Percentiles rank a stretch among this genome's conserved stretches.
Evolutionary conservation across 495 filamentous ascomycete species (phyloP).

Genomic region (Xylaria bambusicola): DNA sequence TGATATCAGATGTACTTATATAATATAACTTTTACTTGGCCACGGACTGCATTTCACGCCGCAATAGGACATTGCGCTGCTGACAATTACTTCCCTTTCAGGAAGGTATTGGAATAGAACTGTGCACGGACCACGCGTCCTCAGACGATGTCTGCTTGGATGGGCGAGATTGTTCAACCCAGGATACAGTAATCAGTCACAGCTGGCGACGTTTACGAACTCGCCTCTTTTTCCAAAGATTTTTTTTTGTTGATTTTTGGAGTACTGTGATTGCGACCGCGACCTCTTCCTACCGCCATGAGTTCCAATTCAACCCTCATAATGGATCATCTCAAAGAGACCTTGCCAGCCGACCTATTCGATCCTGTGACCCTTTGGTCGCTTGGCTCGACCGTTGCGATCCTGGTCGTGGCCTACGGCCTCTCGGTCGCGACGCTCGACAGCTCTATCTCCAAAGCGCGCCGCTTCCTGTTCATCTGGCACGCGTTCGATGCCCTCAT

Average conservation of each 20-base stretch:
- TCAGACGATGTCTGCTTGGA: not conserved
- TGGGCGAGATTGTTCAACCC: too few species aligned
- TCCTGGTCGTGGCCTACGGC: constrained; percentile 48
- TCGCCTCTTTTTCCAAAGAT: too few species aligned
- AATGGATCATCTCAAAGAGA: constrained; percentile 25
- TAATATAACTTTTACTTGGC: too few species aligned
- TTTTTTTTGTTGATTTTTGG: too few species aligned
- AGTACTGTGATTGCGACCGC: too few species aligned
- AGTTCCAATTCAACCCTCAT: not conserved
- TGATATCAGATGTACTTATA: too few species aligned
- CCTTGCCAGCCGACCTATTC: constrained; percentile 48
- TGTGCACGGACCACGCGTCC: not conserved
- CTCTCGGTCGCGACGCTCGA: constrained; percentile 48
- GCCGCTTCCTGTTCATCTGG: constrained; percentile 87
- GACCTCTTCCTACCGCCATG: not conserved
- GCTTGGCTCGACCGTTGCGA: constrained; percentile 50
- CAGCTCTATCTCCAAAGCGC: constrained; percentile 31
- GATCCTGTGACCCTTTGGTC: constrained; percentile 57
- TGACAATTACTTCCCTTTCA: not conserved
- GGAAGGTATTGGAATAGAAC: not conserved
- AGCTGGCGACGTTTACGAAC: too few species aligned
- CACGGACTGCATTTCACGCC: too few species aligned
- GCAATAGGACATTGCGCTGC: too few species aligned
- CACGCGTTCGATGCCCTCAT: constrained; percentile 90
- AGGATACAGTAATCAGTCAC: too few species aligned